Evolutionary conservation across 2,329 filamentous ascomycete species (phyloP).

Genomic region (Trichophyton equinum): DNA sequence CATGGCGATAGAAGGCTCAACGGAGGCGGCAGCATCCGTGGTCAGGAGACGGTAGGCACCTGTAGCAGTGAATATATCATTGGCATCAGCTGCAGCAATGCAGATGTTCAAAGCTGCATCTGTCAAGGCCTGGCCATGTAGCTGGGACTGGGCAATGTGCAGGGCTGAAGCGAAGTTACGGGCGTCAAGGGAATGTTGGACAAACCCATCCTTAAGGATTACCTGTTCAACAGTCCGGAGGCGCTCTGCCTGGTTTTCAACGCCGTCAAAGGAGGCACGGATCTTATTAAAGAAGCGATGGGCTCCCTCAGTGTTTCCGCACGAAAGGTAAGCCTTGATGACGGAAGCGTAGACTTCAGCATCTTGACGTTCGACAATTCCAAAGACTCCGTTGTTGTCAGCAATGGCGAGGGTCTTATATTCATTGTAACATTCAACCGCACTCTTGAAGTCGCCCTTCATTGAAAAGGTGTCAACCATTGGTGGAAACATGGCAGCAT

Average conservation of each 20-base stretch:
- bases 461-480: slow-evolving; percentile 93
- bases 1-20: slow-evolving; percentile 59
- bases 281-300: slow-evolving; percentile 78
- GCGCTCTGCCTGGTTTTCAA: slow-evolving; percentile 43
- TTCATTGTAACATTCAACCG: slow-evolving; percentile 89
- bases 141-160: slow-evolving; percentile 50
- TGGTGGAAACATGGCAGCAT: slow-evolving; percentile 69
- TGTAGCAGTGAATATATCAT: slow-evolving; percentile 55
- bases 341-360: slow-evolving; percentile 81
- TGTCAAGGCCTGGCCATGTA: slow-evolving; percentile 47
- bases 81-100: slow-evolving; percentile 65
- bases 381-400: slow-evolving; percentile 60
- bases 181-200: slow-evolving; percentile 61
- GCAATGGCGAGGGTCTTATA: slow-evolving; percentile 82
- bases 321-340: slow-evolving; percentile 75
- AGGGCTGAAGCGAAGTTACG: slow-evolving; percentile 63
- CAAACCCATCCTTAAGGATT: slow-evolving; percentile 60
- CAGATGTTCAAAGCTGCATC: slow-evolving; percentile 61
- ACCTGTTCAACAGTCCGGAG: slow-evolving; percentile 55
- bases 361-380: slow-evolving; percentile 60
- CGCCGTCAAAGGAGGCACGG: slow-evolving; percentile 41
- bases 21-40: slow-evolving; percentile 39
- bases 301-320: slow-evolving; percentile 67
- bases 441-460: slow-evolving; percentile 68
- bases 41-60: slow-evolving; percentile 52